Conservation (phyloP, 305 asterid species). For the Fraxinus xanthoxyloides region DNA sequence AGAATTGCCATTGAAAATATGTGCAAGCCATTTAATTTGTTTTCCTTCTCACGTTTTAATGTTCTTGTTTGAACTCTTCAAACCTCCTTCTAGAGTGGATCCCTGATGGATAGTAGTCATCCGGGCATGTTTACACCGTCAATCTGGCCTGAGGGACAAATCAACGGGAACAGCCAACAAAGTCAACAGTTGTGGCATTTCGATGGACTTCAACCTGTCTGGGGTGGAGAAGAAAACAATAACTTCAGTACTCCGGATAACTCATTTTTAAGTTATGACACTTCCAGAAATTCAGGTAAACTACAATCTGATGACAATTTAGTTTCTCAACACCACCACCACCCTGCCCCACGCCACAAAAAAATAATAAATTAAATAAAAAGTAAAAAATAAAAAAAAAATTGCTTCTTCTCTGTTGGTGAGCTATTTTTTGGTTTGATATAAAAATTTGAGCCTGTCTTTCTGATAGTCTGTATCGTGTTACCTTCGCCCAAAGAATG, state of each 20-base stretch:
- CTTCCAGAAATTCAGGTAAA: slow-evolving; percentile 74
- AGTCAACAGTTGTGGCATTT: slow-evolving; percentile 63
- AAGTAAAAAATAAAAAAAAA: background rate
- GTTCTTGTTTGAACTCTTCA: slow-evolving; percentile 13
- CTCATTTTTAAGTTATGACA: slow-evolving; percentile 55
- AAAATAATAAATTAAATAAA: too few species aligned
- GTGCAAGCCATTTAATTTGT: background rate
- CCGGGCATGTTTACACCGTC: slow-evolving; percentile 53
- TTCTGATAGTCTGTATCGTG: background rate
- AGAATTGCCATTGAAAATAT: background rate
- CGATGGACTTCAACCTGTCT: slow-evolving; percentile 56
- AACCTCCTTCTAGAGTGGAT: slow-evolving; percentile 39
- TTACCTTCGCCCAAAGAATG: background rate
- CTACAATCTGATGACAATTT: background rate
- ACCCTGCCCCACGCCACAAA: background rate
- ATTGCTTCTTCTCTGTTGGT: background rate
- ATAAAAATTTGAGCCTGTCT: background rate
- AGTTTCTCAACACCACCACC: background rate
- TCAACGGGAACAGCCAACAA: slow-evolving; percentile 52
- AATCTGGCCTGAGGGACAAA: slow-evolving; percentile 59
- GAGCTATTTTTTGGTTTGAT: background rate
- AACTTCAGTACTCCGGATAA: slow-evolving; percentile 54
- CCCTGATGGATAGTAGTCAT: slow-evolving; percentile 42
- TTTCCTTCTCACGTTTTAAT: background rate
- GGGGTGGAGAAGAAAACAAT: slow-evolving; percentile 54